phyloP scores from a whole-genome alignment of 2,329 filamentous ascomycete species.

The Helminthosporium solani region DNA sequence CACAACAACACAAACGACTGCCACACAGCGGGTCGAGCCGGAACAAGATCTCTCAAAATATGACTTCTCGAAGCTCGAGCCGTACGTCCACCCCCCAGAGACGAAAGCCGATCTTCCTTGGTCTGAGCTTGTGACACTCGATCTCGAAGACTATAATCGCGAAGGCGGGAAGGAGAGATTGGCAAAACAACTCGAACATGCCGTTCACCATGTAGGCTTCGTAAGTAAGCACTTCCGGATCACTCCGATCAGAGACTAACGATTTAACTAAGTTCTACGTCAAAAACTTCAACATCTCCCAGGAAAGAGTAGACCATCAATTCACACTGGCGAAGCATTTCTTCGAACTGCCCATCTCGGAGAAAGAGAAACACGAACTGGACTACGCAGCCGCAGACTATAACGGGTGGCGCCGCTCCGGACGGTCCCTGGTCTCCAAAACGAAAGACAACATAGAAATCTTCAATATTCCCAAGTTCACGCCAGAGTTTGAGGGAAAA shows the following conservation, averaged over 20 bases:
- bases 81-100: constrained; percentile 50
- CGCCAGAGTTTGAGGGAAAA: constrained; percentile 46
- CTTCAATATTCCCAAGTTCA: constrained; percentile 62
- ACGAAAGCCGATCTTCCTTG: constrained; percentile 51
- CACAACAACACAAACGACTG: constrained; percentile 16
- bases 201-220: constrained; percentile 12
- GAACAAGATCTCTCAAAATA: constrained; percentile 27
- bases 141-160: constrained; percentile 4
- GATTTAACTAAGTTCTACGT: constrained; percentile 18
- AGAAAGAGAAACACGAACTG: constrained; percentile 16
- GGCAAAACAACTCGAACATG: constrained; percentile 6
- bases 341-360: constrained; percentile 13
- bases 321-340: constrained; percentile 16
- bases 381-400: constrained; percentile 6
- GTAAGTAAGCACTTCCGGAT: too few species aligned
- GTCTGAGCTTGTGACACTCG: constrained; percentile 11
- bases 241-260: too few species aligned
- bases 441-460: constrained; percentile 58
- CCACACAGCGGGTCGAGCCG: constrained; percentile 1
- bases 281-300: constrained; percentile 16
- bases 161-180: constrained; percentile 6
- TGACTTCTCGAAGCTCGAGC: constrained; percentile 31
- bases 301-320: constrained; percentile 18
- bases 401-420: constrained; percentile 8
- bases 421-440: constrained; percentile 32